Evolutionary conservation across 164 flowering plant genomes (phyloP).

Genomic region (Magnolia officinalis): DNA sequence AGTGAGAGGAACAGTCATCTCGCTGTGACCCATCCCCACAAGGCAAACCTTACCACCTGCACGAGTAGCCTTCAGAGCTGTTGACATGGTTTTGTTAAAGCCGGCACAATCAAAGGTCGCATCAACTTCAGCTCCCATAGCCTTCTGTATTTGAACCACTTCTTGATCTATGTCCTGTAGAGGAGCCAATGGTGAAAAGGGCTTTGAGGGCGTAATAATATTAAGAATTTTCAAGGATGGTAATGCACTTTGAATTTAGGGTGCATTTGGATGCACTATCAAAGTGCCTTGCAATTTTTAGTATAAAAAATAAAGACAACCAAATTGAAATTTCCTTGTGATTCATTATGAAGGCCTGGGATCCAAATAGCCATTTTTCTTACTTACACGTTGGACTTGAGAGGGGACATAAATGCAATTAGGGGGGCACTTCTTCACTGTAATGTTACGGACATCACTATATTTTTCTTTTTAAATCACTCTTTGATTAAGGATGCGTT

Average conservation of each 20-base stretch:
- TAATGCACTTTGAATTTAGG: not conserved
- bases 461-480: not conserved
- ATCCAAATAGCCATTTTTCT: not conserved
- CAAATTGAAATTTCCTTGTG: not conserved
- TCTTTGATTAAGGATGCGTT: no score
- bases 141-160: constrained; percentile 48
- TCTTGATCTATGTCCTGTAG: constrained; percentile 60
- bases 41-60: constrained; percentile 92
- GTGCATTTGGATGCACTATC: not conserved
- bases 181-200: not conserved
- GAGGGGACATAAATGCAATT: not conserved
- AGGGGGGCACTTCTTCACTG: no score
- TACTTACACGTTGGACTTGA: not conserved
- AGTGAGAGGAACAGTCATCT: constrained; percentile 79
- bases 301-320: not conserved
- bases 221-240: not conserved
- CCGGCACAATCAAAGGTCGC: constrained; percentile 87
- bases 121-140: constrained; percentile 63
- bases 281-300: not conserved
- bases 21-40: constrained; percentile 81
- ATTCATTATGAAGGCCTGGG: no score
- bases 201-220: not conserved
- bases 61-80: constrained; percentile 70
- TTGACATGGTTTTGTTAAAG: constrained; percentile 77
- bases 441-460: not conserved